phyloP scores from a whole-genome alignment of 2,329 filamentous ascomycete species.

The Xylaria sp. region DNA sequence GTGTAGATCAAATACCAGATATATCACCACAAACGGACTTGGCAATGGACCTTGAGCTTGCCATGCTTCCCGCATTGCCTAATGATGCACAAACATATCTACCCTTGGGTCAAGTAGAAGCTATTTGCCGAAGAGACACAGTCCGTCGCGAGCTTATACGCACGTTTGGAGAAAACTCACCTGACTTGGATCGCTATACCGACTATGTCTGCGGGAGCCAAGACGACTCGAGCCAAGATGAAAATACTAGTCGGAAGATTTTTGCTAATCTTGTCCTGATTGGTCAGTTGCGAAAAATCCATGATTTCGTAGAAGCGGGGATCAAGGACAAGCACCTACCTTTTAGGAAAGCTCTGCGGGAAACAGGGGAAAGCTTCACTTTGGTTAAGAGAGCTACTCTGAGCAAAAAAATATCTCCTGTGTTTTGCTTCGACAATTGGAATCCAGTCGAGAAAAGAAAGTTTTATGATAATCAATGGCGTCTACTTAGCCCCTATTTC shows the following conservation, averaged over 20 bases:
- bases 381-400: conserved; percentile 20
- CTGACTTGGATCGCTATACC: conserved; percentile 14
- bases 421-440: conserved; percentile 29
- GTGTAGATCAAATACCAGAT: background rate
- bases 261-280: conserved; percentile 33
- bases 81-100: conserved; percentile 25
- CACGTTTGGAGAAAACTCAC: conserved; percentile 5
- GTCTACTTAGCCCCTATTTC: conserved; percentile 31
- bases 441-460: conserved; percentile 11
- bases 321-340: conserved; percentile 33
- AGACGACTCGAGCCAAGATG: background rate
- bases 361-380: background rate
- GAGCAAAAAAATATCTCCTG: conserved; percentile 1
- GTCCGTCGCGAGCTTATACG: conserved; percentile 19
- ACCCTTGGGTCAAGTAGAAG: conserved; percentile 22
- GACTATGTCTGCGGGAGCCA: conserved; percentile 24
- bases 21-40: background rate
- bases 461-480: conserved; percentile 30
- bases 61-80: conserved; percentile 8
- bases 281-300: conserved; percentile 6
- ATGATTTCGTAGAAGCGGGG: conserved; percentile 13
- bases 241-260: conserved; percentile 27
- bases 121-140: conserved; percentile 17
- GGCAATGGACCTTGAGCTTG: conserved; percentile 5
- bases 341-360: conserved; percentile 13